Percentiles rank a stretch among this genome's conserved stretches.
Evolutionary conservation across 1,284 basidiomycete genomes (phyloP).

Genomic region (Sporisorium scitamineum): DNA sequence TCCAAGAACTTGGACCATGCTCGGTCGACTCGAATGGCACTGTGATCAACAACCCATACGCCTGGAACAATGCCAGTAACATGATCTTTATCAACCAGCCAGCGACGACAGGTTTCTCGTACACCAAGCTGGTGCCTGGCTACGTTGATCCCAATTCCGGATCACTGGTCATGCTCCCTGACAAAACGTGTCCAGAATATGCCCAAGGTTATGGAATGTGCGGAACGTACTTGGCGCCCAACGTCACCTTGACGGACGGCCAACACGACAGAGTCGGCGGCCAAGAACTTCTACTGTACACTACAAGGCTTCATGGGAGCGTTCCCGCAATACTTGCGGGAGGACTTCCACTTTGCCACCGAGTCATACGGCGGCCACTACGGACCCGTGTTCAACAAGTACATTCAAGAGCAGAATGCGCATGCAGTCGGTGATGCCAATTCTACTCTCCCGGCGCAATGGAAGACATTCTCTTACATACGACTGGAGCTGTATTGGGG

Average conservation of each 20-base stretch:
- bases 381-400: conserved; percentile 74
- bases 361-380: conserved; percentile 74
- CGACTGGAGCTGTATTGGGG: too few relatives aligned
- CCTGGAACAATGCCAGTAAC: conserved; percentile 78
- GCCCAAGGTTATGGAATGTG: conserved; percentile 39
- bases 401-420: conserved; percentile 75
- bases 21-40: conserved; percentile 75
- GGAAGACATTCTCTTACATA: too few relatives aligned
- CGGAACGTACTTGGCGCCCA: conserved; percentile 49
- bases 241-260: conserved; percentile 50
- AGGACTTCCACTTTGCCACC: conserved; percentile 75
- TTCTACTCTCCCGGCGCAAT: too few relatives aligned
- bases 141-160: conserved; percentile 38
- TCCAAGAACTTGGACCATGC: conserved; percentile 79
- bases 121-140: conserved; percentile 47
- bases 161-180: conserved; percentile 33
- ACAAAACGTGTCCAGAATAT: conserved; percentile 46
- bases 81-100: conserved; percentile 83
- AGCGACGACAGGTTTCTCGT: conserved; percentile 55
- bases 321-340: conserved; percentile 48
- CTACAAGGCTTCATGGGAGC: conserved; percentile 72
- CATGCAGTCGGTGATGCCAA: too few relatives aligned
- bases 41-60: conserved; percentile 75
- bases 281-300: conserved; percentile 71
- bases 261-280: conserved; percentile 52